Base-by-base conservation (phyloP, 345 rosid genomes). In the Populus pruinosa region DNA sequence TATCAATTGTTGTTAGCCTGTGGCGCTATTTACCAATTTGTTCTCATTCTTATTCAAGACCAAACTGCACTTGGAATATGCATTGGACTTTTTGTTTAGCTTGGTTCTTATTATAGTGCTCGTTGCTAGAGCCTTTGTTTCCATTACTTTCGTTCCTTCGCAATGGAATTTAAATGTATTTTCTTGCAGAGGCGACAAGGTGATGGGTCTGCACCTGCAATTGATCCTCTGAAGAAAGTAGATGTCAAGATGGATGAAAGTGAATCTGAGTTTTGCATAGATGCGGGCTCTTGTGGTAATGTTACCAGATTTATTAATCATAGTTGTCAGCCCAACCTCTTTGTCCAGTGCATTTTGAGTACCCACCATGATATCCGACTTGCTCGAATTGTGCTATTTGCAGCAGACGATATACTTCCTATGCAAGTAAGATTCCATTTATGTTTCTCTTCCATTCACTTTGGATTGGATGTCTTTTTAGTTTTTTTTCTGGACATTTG, bases 251-350 rank as follows among this genome's bases (percentile, higher is more conserved):
- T 29, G 67, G 79, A 56, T 23, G 77, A 67, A 44, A 65, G 70
- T n/a, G 83, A 81, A 64, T 65, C 83, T 33, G 80, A 80, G 56
- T 81, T 76, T 68, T 76, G 80, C 50, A 50, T 81, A 44, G 83
- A 77, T 72, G 83, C 77, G 12, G 77, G 43, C 44, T 67, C 73
- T 31, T 67, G 20, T 44, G 74, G 83, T n/a, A 81, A 81, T 36
- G 80, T 81, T 67, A 47, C 83, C 73, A 81, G 83, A 76, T 81
- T 81, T 73, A 80, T 80, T 49, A 76, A 80, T 64, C 83, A 76
- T 59, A 76, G 83, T 69, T 80, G 80, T 43, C 77, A 71, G 49
- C 80, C 83, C 12, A 76, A 80, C 73, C 72, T 76, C 10, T 76
- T 80, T 35, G 83, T 80, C 18, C 83, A 80, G 76, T 65, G 83